Evolutionary conservation across 768 basidiomycete species (phyloP).

Genomic region (Pleurotus sapidus): DNA sequence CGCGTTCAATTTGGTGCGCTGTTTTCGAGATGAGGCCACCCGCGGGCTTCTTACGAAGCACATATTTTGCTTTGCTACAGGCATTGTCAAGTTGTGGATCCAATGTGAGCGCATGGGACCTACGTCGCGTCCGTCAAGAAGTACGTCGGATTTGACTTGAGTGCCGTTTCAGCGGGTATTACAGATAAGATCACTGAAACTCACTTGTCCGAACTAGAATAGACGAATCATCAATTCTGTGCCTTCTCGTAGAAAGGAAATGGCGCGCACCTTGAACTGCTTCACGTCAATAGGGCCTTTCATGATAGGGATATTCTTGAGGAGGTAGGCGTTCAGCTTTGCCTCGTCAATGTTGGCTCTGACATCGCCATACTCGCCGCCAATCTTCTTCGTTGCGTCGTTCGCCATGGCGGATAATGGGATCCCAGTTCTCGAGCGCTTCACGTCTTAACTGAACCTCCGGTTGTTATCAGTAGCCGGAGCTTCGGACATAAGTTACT

Average conservation of each 20-base stretch:
- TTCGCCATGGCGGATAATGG: constrained; percentile 21
- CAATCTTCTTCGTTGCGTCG: constrained; percentile 43
- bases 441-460: no score
- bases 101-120: constrained; percentile 16
- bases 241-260: neutral
- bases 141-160: constrained; percentile 94
- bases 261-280: constrained; percentile 81
- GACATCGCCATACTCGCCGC: constrained; percentile 74
- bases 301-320: constrained; percentile 49
- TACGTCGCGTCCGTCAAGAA: constrained; percentile 80
- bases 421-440: neutral
- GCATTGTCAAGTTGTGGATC: neutral
- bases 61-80: constrained; percentile 58
- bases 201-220: constrained; percentile 82
- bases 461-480: neutral
- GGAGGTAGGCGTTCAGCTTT: constrained; percentile 66
- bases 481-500: no score
- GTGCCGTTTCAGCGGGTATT: constrained; percentile 1
- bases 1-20: constrained; percentile 94
- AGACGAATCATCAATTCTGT: constrained; percentile 1
- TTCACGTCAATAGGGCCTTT: constrained; percentile 71
- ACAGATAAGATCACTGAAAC: constrained; percentile 11
- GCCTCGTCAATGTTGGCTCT: constrained; percentile 66
- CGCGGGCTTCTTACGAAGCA: constrained; percentile 90
- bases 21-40: constrained; percentile 86